These are phyloP conservation scores for Monosporozyma yasuniensis DNA, from an alignment of 805 yeast genomes.

Conservation along the genomic window DNA sequence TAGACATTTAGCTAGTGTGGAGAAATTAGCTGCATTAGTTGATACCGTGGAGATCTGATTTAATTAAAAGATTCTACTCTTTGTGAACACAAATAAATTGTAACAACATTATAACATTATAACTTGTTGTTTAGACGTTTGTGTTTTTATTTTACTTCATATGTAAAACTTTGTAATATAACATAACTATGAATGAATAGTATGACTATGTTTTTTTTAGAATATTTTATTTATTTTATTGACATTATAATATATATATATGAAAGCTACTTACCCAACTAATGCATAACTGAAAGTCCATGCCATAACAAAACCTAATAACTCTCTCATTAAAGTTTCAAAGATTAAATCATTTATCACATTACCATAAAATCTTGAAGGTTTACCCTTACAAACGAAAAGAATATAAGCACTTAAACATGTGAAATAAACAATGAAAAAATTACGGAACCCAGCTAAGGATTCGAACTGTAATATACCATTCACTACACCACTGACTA, in stretches of 20 bases:
- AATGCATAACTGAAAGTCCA: constrained; percentile 50
- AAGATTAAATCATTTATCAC: constrained; percentile 36
- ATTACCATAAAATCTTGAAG: constrained; percentile 33
- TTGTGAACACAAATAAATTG: no score
- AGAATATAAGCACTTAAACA: constrained; percentile 29
- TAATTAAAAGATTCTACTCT: no score
- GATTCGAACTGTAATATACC: constrained; percentile 49
- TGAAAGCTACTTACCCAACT: constrained; percentile 24
- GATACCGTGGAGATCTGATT: constrained; percentile 19
- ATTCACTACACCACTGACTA: constrained; percentile 44
- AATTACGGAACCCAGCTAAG: constrained; percentile 39
- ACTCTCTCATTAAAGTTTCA: constrained; percentile 38
- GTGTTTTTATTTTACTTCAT: not conserved
- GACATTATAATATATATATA: not conserved
- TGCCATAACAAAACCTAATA: constrained; percentile 46
- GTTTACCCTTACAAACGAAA: constrained; percentile 30
- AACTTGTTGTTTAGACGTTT: not conserved
- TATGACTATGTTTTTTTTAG: not conserved
- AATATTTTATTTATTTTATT: not conserved
- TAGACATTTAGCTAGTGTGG: constrained; percentile 32
- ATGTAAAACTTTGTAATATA: not conserved
- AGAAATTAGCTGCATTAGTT: constrained; percentile 29
- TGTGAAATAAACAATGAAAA: constrained; percentile 30
- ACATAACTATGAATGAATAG: not conserved
- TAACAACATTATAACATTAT: no score